phyloP scores from a whole-genome alignment of 192 early-diverging fungal species.

The Podochytrium sp. region DNA sequence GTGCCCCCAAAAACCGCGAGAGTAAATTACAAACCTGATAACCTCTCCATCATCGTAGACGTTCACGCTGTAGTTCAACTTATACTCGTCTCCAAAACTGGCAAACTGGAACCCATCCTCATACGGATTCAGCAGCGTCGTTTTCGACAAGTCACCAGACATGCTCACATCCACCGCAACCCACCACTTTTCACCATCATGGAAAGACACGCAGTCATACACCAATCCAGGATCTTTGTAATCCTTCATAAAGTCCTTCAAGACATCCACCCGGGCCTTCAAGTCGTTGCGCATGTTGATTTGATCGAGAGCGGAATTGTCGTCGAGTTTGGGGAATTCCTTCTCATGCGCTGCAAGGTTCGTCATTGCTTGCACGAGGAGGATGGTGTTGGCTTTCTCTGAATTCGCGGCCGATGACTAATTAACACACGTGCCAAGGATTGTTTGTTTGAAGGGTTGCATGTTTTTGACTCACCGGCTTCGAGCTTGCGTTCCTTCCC shows the following conservation, averaged over 20 bases:
- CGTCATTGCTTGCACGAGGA: conserved; percentile 5
- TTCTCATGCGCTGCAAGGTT: background rate
- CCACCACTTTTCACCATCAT: conserved; percentile 88
- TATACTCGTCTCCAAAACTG: conserved; percentile 74
- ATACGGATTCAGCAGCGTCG: conserved; percentile 71
- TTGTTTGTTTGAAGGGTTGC: background rate
- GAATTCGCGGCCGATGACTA: background rate
- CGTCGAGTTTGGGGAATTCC: background rate
- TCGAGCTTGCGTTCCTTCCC: background rate
- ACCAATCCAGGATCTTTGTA: conserved; percentile 76
- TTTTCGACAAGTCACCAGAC: conserved; percentile 72
- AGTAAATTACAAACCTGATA: conserved; percentile 19
- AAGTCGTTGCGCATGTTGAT: conserved; percentile 62
- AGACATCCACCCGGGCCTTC: conserved; percentile 65
- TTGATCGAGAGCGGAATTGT: conserved; percentile 17
- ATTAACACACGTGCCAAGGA: background rate
- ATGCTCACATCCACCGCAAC: conserved; percentile 79
- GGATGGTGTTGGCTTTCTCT: conserved; percentile 18
- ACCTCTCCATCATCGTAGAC: conserved; percentile 81
- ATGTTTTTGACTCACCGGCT: conserved; percentile 1
- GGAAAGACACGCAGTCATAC: conserved; percentile 50
- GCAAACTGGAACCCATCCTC: conserved; percentile 71
- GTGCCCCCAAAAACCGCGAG: background rate
- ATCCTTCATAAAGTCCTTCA: conserved; percentile 59
- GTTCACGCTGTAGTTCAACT: conserved; percentile 90